These are phyloP conservation scores for Pistacia integerrima DNA, from an alignment of 345 rosid species.

Conservation along the genomic window DNA sequence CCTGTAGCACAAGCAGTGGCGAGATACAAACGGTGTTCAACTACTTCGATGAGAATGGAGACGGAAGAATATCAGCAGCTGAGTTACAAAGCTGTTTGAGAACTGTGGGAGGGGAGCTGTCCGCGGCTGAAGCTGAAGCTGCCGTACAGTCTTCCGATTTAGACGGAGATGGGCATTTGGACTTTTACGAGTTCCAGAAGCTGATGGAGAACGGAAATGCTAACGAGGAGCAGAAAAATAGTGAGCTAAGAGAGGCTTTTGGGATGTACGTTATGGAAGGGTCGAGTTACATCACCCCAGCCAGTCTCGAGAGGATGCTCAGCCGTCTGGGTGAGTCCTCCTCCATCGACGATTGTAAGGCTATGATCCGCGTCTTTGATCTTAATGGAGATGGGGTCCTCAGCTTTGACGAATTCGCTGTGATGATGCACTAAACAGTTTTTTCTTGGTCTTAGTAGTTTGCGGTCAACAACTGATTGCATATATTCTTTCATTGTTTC, in stretches of 20 bases:
- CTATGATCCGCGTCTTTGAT: constrained; percentile 66
- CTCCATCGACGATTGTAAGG: constrained; percentile 51
- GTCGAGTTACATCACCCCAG: constrained; percentile 53
- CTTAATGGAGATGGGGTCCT: constrained; percentile 72
- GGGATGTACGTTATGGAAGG: constrained; percentile 57
- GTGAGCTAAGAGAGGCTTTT: constrained; percentile 56
- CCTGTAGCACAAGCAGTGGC: not conserved
- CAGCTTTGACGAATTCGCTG: constrained; percentile 64
- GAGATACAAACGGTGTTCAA: constrained; percentile 47
- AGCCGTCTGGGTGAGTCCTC: constrained; percentile 51
- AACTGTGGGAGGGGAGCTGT: constrained; percentile 46
- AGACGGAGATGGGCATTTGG: constrained; percentile 65
- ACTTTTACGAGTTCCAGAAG: constrained; percentile 55
- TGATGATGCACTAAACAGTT: constrained; percentile 52
- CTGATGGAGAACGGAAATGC: constrained; percentile 41
- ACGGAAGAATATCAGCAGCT: constrained; percentile 55
- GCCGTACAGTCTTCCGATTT: constrained; percentile 51
- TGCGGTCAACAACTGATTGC: too few relatives aligned
- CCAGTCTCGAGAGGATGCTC: constrained; percentile 61
- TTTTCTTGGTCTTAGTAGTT: too few relatives aligned
- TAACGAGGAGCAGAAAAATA: constrained; percentile 40
- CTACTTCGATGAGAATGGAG: constrained; percentile 59
- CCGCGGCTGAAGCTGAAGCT: constrained; percentile 53
- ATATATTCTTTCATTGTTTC: not conserved
- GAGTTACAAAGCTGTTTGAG: constrained; percentile 57